Evolutionary conservation across 2,329 filamentous ascomycete genomes (phyloP), one percentile per base, ranked within the genome.

Genomic region (Trichoderma simmonsii): DNA sequence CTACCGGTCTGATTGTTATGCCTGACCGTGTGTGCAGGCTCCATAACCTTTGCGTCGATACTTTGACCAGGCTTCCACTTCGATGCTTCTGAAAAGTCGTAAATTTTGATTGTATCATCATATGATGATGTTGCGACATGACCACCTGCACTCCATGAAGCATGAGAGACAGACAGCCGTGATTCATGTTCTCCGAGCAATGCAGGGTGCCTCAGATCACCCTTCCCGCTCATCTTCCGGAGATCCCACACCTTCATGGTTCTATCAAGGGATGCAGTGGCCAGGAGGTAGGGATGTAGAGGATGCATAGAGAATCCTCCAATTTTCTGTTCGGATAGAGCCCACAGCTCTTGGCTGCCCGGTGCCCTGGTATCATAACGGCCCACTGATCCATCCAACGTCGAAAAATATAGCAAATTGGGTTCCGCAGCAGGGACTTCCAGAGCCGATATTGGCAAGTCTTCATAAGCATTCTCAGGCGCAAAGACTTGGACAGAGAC

Each of bases 1-100:
- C 95, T 87, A 0, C 95, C 96, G 0, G 95, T 98, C 83, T 99
- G 96, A 78, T 97, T 98, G 78, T 99, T 99, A 78, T 99, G 96
- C 12, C 86, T 86, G 1, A 98, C 88, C 2, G 89, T 84, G 0
- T 90, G 87, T 0, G 86, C 83, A 0, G 95, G 95, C 73, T 89
- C 83, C 87, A 97, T 92, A 8, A 88, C 85, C 14, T 86, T 81
- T 1, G 90, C 86, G 0, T 82, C 80, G 12, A 97, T 80, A 2
- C 87, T 85, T 66, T 88, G 85, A 0, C 87, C 90, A 1, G 84
- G 80, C 75, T 84, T 86, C 90, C 90, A 95, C 1, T 84, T 83
- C 0, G 83, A 81, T 0, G 90, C 86, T 9, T 87, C 86, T 0
- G 87, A 85, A 75, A 97, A 93, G 75, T 95, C 89, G 82, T 98